A percentile compares a stretch with the other conserved stretches of the same genome.
phyloP scores from a whole-genome alignment of 129 eudicot species.

The Arctium minus region DNA sequence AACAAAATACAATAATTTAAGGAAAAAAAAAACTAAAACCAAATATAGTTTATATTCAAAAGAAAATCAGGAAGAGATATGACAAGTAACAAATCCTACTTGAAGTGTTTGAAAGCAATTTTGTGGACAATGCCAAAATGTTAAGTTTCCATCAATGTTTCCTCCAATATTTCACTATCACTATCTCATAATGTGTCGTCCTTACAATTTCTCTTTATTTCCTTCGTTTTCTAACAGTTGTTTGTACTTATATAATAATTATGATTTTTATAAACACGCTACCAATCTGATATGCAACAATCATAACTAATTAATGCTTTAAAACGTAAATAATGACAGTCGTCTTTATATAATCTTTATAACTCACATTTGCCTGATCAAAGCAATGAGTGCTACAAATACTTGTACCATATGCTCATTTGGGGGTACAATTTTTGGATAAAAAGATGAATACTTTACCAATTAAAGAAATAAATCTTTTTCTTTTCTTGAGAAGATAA shows the following conservation, averaged over 20 bases:
- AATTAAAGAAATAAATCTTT: neutral
- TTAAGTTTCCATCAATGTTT: constrained; percentile 32
- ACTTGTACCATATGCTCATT: constrained; percentile 1
- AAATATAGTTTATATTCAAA: neutral
- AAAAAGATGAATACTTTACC: neutral
- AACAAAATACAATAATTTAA: too few species aligned
- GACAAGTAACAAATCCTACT: constrained; percentile 20
- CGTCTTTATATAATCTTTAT: neutral
- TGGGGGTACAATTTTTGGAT: neutral
- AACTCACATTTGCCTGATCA: neutral
- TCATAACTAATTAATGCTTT: neutral
- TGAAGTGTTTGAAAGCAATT: constrained; percentile 20
- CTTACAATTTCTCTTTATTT: constrained; percentile 1
- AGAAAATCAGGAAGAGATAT: neutral
- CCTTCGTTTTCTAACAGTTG: neutral
- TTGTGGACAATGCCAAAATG: constrained; percentile 28
- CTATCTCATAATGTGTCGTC: constrained; percentile 22
- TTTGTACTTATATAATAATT: neutral
- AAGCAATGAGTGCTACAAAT: neutral
- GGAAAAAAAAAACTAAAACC: neutral
- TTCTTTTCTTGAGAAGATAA: neutral
- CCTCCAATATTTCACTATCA: constrained; percentile 31
- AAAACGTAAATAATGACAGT: neutral
- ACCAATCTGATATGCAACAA: neutral
- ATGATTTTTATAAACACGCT: neutral